Conservation (phyloP, 2,329 filamentous ascomycete genomes). For the Xylaria sp. region DNA sequence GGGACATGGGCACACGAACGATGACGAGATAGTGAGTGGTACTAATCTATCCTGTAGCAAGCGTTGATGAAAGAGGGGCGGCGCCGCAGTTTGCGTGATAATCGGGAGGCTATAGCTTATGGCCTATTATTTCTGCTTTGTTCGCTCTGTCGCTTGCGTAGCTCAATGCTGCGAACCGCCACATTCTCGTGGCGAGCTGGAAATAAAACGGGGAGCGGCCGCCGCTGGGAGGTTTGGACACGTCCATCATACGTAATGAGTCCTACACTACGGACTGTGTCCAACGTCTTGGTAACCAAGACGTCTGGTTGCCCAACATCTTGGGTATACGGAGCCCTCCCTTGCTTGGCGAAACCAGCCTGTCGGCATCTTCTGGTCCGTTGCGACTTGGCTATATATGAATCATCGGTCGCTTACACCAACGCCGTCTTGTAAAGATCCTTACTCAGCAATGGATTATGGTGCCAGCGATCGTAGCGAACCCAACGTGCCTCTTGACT, state of each 20-base stretch:
- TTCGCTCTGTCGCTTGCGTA: neutral
- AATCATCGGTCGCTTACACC: neutral
- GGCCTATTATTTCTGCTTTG: neutral
- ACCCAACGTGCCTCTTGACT: neutral
- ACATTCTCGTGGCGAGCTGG: neutral
- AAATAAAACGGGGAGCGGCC: neutral
- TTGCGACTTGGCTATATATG: too few relatives aligned
- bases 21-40: neutral
- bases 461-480: neutral
- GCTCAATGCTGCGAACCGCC: neutral
- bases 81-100: neutral
- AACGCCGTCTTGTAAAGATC: neutral
- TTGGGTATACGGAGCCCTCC: neutral
- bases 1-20: conserved; percentile 5
- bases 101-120: neutral
- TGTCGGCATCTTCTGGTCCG: neutral
- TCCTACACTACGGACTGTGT: neutral
- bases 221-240: neutral
- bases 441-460: neutral
- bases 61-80: neutral
- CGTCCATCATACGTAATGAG: neutral
- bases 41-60: neutral
- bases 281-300: neutral
- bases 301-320: neutral
- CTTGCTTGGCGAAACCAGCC: neutral